phyloP scores from a whole-genome alignment of 306 rosid species.

The Begonia peltatifolia region DNA sequence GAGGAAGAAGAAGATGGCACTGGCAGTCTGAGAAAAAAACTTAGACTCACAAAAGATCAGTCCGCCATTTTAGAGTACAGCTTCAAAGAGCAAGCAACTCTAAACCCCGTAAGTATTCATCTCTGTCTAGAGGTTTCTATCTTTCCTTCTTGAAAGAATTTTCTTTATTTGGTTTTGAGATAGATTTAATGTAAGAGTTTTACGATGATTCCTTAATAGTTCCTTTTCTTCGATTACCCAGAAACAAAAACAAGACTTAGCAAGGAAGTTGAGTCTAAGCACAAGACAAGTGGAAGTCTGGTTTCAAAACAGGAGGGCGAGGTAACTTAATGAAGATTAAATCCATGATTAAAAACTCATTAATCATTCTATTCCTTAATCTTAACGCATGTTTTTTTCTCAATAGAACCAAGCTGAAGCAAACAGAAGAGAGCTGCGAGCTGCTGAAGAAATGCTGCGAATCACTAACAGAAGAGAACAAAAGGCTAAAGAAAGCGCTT shows the following conservation, averaged over 20 bases:
- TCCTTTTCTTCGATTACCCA: conserved; percentile 1
- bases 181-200: not conserved
- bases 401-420: conserved; percentile 70
- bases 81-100: conserved; percentile 49
- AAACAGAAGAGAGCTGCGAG: conserved; percentile 71
- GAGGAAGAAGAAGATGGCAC: conserved; percentile 26
- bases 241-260: conserved; percentile 78
- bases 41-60: conserved; percentile 71
- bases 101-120: conserved; percentile 39
- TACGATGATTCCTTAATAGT: not conserved
- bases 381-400: not conserved
- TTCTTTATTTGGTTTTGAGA: not conserved
- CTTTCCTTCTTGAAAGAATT: too few species aligned
- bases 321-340: conserved; percentile 20
- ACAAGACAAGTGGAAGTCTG: conserved; percentile 95
- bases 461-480: conserved; percentile 60
- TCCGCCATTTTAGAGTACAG: conserved; percentile 54
- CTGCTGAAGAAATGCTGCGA: conserved; percentile 51
- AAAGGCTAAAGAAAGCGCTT: conserved; percentile 49
- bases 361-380: too few species aligned
- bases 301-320: conserved; percentile 95
- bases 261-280: conserved; percentile 47
- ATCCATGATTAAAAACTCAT: too few species aligned
- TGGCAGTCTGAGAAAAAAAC: conserved; percentile 60
- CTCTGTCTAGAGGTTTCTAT: too few species aligned